These are phyloP conservation scores for Fusarium paranaense DNA, from an alignment of 2,329 filamentous ascomycete genomes.

Conservation along the genomic window DNA sequence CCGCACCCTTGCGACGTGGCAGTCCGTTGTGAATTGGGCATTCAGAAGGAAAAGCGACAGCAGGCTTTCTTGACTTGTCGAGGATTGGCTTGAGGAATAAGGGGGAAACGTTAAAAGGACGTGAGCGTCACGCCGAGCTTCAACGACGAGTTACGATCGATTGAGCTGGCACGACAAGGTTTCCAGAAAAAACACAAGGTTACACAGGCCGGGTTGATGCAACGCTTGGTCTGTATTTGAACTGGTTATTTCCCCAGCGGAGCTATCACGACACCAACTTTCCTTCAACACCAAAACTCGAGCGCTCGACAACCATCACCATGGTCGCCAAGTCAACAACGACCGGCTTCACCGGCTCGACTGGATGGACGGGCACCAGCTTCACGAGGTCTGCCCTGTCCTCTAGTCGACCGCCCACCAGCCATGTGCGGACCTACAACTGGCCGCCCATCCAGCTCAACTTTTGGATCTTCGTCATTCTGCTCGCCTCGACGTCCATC, in stretches of 20 bases:
- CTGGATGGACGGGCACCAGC: conserved; percentile 35
- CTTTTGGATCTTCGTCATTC: conserved; percentile 75
- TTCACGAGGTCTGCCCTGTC: conserved; percentile 55
- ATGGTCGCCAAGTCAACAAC: conserved; percentile 46
- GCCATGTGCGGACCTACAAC: conserved; percentile 69
- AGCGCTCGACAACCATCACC: conserved; percentile 2
- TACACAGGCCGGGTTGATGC: not conserved
- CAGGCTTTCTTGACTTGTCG: not conserved
- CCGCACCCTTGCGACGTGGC: conserved; percentile 39
- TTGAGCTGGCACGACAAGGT: not conserved
- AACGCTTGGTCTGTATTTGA: not conserved
- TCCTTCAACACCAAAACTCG: not conserved
- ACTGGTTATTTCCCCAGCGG: not conserved
- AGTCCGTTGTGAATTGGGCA: conserved; percentile 18
- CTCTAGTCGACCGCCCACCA: conserved; percentile 54
- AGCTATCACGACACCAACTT: not conserved
- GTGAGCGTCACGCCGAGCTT: not conserved
- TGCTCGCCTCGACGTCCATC: conserved; percentile 68
- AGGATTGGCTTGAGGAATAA: not conserved
- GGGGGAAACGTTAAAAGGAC: not conserved
- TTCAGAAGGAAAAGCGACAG: not conserved
- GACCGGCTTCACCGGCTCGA: conserved; percentile 47
- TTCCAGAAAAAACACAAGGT: not conserved
- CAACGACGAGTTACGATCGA: not conserved
- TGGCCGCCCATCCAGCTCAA: conserved; percentile 77